phyloP scores from a whole-genome alignment of 2,329 filamentous ascomycete species.

The Talaromyces sp. region DNA sequence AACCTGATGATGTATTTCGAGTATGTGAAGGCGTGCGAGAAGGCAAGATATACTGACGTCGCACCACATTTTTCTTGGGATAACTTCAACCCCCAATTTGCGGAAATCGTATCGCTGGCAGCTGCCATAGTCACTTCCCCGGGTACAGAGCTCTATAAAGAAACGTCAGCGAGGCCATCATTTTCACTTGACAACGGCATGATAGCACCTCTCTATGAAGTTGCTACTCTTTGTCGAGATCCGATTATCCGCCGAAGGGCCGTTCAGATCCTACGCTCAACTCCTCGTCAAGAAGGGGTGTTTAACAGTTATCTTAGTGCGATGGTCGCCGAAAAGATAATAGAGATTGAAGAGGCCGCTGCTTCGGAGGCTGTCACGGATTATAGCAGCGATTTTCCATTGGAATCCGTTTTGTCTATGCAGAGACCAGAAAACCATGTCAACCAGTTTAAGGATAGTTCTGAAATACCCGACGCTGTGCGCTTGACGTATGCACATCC shows the following conservation, averaged over 20 bases:
- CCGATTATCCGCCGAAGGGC: conserved; percentile 25
- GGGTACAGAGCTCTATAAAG: neutral
- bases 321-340: conserved; percentile 19
- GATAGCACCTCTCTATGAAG: conserved; percentile 23
- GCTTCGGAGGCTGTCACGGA: neutral
- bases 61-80: conserved; percentile 21
- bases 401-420: neutral
- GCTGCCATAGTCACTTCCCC: conserved; percentile 19
- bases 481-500: conserved; percentile 12
- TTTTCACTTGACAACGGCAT: conserved; percentile 30
- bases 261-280: conserved; percentile 21
- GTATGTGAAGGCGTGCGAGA: neutral
- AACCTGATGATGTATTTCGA: neutral
- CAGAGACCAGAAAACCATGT: neutral
- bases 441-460: neutral
- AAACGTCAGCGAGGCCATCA: neutral
- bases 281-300: conserved; percentile 21
- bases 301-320: conserved; percentile 21
- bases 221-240: conserved; percentile 27
- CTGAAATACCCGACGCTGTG: conserved; percentile 2
- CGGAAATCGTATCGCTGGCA: conserved; percentile 23
- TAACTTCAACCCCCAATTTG: conserved; percentile 21
- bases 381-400: neutral
- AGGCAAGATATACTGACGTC: neutral
- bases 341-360: conserved; percentile 21